Evolutionary conservation across 768 basidiomycete genomes (phyloP), one percentile per base, ranked within the genome.

Genomic region (Leccinum variicolor): DNA sequence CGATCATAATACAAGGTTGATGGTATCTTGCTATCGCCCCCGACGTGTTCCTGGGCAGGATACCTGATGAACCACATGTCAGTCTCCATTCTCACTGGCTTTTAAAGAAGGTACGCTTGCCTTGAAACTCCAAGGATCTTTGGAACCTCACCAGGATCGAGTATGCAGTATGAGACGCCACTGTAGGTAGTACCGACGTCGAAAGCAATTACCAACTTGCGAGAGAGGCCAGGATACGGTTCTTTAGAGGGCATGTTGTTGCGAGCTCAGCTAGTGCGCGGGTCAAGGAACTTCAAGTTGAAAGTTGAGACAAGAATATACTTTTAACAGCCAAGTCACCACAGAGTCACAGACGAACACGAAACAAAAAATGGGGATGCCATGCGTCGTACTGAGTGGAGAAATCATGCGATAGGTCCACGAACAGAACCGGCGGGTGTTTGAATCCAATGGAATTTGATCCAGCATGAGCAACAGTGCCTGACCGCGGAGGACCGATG

Each of bases 11-110:
- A 78, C 14, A 83, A 55, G 31, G 80, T 68, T 0, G 79, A 78
- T 13, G 79, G 81, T 43, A 83, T 79, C 57, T 81, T 83, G 23
- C 73, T 76, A 53, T 80, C 76, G 5, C 78, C 76, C 3, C 76
- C 76, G n/a, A 75, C 68, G 4, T 74, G 68, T n/a, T 79, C 76
- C 56, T 79, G 79, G 1, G 74, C 76, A 6, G 79, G 82, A 56
- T 75, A 81, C 55, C 81, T 81, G 34, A 13, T 23, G 28, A 25
- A 4, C 2, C 3, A 6, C n/a, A 6, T 1, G 4, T 56, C 41
- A 57, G 31, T 2, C n/a, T 15, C 3, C 29, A 47, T 47, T n/a
- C 39, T n/a, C 6, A 45, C 31, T 9, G 39, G 10, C 3, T 19
- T 41, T 41, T 41, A 2, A 41, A 46, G 10, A 19, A 14, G 9